These are phyloP conservation scores for Diutina pseudorugosa DNA, from an alignment of 1,139 yeast species.

Conservation along the genomic window DNA sequence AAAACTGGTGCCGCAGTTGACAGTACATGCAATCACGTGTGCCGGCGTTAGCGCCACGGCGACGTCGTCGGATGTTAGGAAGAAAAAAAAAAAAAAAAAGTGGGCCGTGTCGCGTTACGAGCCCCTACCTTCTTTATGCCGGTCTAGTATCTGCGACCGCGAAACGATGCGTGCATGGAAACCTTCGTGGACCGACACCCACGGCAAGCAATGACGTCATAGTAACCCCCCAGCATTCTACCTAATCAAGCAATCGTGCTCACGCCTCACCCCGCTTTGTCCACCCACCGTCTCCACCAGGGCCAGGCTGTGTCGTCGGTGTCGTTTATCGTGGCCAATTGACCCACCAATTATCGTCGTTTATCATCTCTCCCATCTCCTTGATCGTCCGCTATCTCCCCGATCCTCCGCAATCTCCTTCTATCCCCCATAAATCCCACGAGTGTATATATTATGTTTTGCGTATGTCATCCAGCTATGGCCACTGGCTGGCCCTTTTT, in stretches of 20 bases:
- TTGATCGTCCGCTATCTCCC: too few relatives aligned
- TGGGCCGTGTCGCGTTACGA: too few relatives aligned
- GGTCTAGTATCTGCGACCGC: neutral
- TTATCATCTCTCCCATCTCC: too few relatives aligned
- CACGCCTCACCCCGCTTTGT: neutral
- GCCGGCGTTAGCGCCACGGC: neutral
- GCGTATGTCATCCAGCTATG: constrained; percentile 10
- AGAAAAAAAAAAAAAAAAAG: too few relatives aligned
- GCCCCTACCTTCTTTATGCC: too few relatives aligned
- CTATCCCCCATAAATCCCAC: neutral
- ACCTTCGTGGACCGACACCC: neutral
- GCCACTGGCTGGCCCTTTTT: constrained; percentile 33
- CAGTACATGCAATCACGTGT: neutral
- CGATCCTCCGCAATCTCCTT: too few relatives aligned
- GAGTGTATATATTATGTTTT: neutral
- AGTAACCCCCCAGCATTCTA: neutral
- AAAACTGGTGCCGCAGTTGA: too few relatives aligned
- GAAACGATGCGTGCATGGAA: neutral
- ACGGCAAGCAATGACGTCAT: neutral
- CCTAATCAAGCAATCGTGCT: neutral
- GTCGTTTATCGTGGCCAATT: too few relatives aligned
- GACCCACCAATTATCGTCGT: too few relatives aligned
- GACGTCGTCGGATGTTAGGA: too few relatives aligned
- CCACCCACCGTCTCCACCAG: too few relatives aligned
- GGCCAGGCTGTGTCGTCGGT: too few relatives aligned